Base-by-base conservation (phyloP, 306 rosid species). In the Vigna mungo region DNA sequence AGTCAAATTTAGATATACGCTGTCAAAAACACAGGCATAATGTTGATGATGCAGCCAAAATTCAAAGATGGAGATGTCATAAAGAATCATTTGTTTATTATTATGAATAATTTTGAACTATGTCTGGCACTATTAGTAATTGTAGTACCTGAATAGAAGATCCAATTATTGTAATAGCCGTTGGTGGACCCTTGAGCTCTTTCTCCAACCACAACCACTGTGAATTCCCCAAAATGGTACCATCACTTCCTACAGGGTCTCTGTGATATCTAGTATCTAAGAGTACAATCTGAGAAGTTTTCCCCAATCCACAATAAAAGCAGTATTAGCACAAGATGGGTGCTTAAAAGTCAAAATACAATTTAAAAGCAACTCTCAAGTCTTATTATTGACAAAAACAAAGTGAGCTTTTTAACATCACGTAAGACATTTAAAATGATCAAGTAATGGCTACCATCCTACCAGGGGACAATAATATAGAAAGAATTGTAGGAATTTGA, bases 251-350 rank as follows among this genome's bases (percentile, higher is more conserved):
- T 76, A 92, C 20, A 63, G 92, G 84, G 76, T 92, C 97, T 82
- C 97, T 85, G 86, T 92, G 93, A 81, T 90, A 92, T 86, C 97
- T 89, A 66, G 93, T 89, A 86, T 92, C 93, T 77, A 92, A 82
- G 37, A 86, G 81, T 59, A 86, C 43, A 49, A 86, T 49, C 89
- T 86, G 80, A 83, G 59, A 14, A 27, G 72, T 71, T 76, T 46
- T 68, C 11, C 71, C 71, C 49, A 60, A 37, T 46, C 59, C 71
- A 20, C 36, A 66, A 49, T 10, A 48, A 79, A 58, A 71, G 15
- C 39, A 72, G 48, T 43, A 58, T 82, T 59, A 76, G 80, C 23
- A 66, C 74, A 65, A 71, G 62, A 81, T 20, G 46, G 48, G 62
- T 53, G 85, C 47, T 68, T 36, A 72, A 36, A 52, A 53, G 18